Evolutionary conservation across 768 basidiomycete species (phyloP).

Genomic region (Hygrocybe punicea): DNA sequence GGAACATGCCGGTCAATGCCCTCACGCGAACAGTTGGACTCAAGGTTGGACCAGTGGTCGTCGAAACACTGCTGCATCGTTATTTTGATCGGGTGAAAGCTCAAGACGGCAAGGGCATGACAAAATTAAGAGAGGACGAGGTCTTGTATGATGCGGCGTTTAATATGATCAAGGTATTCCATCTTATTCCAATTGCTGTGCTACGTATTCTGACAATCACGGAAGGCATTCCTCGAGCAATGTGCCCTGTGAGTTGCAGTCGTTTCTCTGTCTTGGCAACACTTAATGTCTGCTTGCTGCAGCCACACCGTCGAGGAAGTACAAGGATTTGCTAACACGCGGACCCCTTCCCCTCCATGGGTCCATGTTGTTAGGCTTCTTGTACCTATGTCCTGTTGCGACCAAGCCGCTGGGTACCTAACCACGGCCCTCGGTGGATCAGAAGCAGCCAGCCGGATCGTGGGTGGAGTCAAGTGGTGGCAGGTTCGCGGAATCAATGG

Average conservation of each 20-base stretch:
- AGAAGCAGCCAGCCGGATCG: slow-evolving; percentile 59
- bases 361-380: slow-evolving; percentile 67
- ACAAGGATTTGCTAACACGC: slow-evolving; percentile 75
- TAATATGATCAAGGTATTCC: slow-evolving; percentile 64
- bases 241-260: slow-evolving; percentile 55
- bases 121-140: slow-evolving; percentile 63
- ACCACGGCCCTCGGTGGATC: slow-evolving; percentile 85
- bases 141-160: slow-evolving; percentile 80
- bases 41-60: slow-evolving; percentile 64
- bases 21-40: slow-evolving; percentile 62
- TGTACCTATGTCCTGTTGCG: slow-evolving; percentile 73
- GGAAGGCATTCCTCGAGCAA: slow-evolving; percentile 70
- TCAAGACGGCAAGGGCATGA: slow-evolving; percentile 40
- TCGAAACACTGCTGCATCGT: slow-evolving; percentile 81
- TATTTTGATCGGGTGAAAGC: slow-evolving; percentile 66
- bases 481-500: slow-evolving; percentile 84
- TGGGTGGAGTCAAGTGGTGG: slow-evolving; percentile 97
- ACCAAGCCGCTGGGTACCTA: slow-evolving; percentile 67
- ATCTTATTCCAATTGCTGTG: not conserved
- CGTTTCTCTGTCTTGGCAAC: not conserved
- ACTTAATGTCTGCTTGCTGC: not conserved
- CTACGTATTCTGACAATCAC: not conserved
- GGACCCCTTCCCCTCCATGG: slow-evolving; percentile 83
- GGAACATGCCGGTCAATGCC: slow-evolving; percentile 43
- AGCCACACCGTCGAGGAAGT: slow-evolving; percentile 86